Percentiles rank a stretch among this genome's conserved stretches.
Evolutionary conservation across 2,329 filamentous ascomycete genomes (phyloP).

Genomic region (Hymenoscyphus albidus): DNA sequence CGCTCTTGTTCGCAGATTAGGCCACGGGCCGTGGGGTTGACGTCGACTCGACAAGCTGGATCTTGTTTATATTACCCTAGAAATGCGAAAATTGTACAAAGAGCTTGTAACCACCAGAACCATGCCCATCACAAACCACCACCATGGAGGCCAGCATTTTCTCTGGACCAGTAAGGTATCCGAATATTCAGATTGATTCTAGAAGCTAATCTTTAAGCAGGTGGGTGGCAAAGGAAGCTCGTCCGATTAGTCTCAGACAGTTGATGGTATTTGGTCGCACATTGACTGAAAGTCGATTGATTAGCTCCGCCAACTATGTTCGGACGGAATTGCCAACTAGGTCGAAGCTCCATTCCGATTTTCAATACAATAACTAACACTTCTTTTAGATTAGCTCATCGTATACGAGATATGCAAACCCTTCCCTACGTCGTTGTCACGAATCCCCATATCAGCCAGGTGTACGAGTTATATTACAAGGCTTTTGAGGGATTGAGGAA

Average conservation of each 20-base stretch:
- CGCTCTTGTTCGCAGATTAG: slow-evolving; percentile 34
- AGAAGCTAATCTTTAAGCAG: slow-evolving; percentile 42
- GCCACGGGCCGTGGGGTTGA: slow-evolving; percentile 32
- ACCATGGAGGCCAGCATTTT: slow-evolving; percentile 60
- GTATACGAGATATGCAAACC: slow-evolving; percentile 94
- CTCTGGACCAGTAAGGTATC: slow-evolving; percentile 58
- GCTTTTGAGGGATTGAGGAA: slow-evolving; percentile 92
- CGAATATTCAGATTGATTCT: background rate
- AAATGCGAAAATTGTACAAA: background rate
- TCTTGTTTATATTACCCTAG: slow-evolving; percentile 12
- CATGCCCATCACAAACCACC: slow-evolving; percentile 27
- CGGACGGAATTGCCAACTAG: slow-evolving; percentile 87
- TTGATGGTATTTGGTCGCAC: slow-evolving; percentile 96
- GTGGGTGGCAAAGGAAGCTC: slow-evolving; percentile 88
- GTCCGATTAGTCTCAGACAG: slow-evolving; percentile 93
- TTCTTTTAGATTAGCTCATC: slow-evolving; percentile 71
- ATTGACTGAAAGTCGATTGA: slow-evolving; percentile 80
- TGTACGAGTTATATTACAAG: slow-evolving; percentile 94
- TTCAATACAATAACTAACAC: slow-evolving; percentile 6
- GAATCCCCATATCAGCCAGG: slow-evolving; percentile 89
- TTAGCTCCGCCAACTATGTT: slow-evolving; percentile 97
- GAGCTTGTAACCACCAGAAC: background rate
- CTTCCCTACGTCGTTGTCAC: slow-evolving; percentile 93
- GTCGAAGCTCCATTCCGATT: slow-evolving; percentile 39
- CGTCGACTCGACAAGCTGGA: slow-evolving; percentile 27